phyloP scores from a whole-genome alignment of 306 rosid genomes.

The Cercis canadensis region DNA sequence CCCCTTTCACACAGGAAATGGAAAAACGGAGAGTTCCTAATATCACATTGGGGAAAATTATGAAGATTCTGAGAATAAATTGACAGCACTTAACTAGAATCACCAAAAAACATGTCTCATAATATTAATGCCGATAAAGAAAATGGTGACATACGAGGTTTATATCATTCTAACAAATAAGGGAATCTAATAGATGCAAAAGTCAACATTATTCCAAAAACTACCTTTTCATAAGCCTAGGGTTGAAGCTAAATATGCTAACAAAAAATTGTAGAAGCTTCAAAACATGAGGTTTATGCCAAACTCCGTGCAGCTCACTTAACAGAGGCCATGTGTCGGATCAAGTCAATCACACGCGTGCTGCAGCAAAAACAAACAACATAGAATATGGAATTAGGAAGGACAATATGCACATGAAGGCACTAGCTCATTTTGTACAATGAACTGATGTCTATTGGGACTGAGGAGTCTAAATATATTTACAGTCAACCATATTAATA shows the following conservation, averaged over 20 bases:
- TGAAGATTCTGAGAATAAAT: background rate
- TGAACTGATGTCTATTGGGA: no score
- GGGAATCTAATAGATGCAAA: background rate
- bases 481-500: no score
- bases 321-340: slow-evolving; percentile 57
- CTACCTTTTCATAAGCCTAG: background rate
- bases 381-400: background rate
- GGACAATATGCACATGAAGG: no score
- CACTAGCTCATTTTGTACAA: no score
- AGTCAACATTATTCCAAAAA: slow-evolving; percentile 14
- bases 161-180: no score
- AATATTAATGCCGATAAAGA: no score
- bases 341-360: slow-evolving; percentile 58
- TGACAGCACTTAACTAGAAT: background rate
- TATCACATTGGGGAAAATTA: background rate
- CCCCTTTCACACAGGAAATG: background rate
- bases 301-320: background rate
- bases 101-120: no score
- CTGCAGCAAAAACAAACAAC: slow-evolving; percentile 32
- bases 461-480: no score
- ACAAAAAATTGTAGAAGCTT: slow-evolving; percentile 8
- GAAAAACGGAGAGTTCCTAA: background rate
- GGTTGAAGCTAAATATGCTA: background rate
- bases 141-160: no score
- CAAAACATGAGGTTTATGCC: background rate